Evolutionary conservation across 345 rosid species (phyloP), one percentile per base, ranked within the genome.

Genomic region (Lepidium aucheri): DNA sequence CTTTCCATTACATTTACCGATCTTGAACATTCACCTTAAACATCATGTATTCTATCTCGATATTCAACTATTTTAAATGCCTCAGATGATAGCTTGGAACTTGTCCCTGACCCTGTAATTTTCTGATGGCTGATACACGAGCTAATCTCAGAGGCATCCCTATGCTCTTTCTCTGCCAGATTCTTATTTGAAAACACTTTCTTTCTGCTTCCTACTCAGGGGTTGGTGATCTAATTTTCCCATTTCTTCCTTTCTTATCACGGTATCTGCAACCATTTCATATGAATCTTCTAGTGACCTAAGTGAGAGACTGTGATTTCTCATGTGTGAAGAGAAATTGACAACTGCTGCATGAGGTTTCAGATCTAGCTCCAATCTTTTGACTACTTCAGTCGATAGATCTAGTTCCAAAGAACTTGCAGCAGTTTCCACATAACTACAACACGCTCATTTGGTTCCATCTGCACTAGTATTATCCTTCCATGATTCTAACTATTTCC

Each of bases 401-500:
- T 62, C 77, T 6, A 73, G 49, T n/a, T 68, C 77, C 64, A 81
- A 52, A 1, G 85, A 65, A 63, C 61, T 76, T 28, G 34, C 46
- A 30, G 68, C 53, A 35, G 53, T 68, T 60, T 74, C 88, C 46
- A n/a, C 67, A 45, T 69, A 57, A 56, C 75, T 75, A 45, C 79
- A 69, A 24, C 49, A 70, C 15, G 60, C 57, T 49, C 52, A 70
- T 22, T 39, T 63, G 51, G 17, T 51, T 67, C 43, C 43, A n/a
- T 75, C 76, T 81, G 57, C 28, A 69, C 43, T 62, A 65, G 34
- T 70, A 49, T n/a, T n/a, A n/a, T 72, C 50, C 53, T 80, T 87
- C 85, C 84, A 83, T n/a, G n/a, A n/a, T n/a, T n/a, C n/a, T n/a
- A n/a, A n/a, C 69, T 74, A 81, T 16, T 78, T 56, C 98, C 98